These are phyloP conservation scores for Mycogone perniciosa DNA, from an alignment of 2,329 filamentous ascomycete genomes.

Conservation along the genomic window DNA sequence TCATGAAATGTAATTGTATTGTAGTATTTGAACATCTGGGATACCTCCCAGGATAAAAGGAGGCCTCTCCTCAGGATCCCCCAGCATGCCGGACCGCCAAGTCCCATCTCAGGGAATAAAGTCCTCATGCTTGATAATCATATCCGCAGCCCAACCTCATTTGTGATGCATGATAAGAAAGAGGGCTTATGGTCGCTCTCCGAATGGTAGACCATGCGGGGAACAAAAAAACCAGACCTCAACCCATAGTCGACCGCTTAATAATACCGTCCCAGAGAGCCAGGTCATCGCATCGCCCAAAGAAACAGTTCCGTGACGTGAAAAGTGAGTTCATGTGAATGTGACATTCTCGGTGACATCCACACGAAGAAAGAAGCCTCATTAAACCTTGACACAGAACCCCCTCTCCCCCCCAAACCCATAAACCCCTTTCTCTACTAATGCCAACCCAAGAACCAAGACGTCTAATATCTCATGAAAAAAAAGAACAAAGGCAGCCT, in stretches of 20 bases:
- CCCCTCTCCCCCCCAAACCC: conserved; percentile 3
- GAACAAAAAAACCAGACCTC: too few species aligned
- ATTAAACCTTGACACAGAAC: conserved; percentile 19
- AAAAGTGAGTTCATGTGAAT: conserved; percentile 6
- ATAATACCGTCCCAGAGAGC: background rate
- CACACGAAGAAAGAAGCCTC: conserved; percentile 10
- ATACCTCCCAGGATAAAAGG: background rate
- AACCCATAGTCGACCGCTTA: too few species aligned
- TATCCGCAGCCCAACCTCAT: too few species aligned
- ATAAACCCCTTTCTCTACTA: conserved; percentile 13
- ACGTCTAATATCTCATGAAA: conserved; percentile 15
- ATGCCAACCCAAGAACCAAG: conserved; percentile 14
- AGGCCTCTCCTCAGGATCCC: background rate
- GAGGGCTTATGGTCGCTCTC: too few species aligned
- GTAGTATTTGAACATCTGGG: conserved; percentile 6
- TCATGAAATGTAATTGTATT: conserved; percentile 8
- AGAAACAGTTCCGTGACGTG: conserved; percentile 1
- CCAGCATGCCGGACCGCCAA: too few species aligned
- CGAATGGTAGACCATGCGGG: too few species aligned
- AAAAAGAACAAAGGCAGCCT: conserved; percentile 15
- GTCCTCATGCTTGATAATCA: background rate
- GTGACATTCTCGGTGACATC: background rate
- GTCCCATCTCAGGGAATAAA: too few species aligned
- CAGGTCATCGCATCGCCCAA: background rate
- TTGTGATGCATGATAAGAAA: too few species aligned